Conservation (phyloP, 1,139 yeast genomes). For the Zygosaccharomyces sapae region DNA sequence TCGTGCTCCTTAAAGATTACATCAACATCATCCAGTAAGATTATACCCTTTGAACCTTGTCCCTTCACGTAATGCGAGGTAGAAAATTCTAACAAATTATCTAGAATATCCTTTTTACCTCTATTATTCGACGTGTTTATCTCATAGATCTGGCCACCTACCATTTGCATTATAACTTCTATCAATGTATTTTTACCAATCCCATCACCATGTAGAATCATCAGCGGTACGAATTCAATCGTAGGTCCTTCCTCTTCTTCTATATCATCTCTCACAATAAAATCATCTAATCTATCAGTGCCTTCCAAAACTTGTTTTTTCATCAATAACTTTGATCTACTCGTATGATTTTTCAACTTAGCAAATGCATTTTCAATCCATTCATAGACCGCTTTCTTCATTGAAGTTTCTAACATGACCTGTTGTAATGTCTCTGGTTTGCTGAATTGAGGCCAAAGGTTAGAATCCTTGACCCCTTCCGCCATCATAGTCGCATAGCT, state of each 20-base stretch:
- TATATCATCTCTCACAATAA: slow-evolving; percentile 39
- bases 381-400: slow-evolving; percentile 34
- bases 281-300: slow-evolving; percentile 40
- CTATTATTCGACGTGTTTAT: slow-evolving; percentile 70
- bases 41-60: slow-evolving; percentile 55
- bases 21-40: slow-evolving; percentile 84
- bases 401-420: slow-evolving; percentile 37
- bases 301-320: slow-evolving; percentile 28
- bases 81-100: slow-evolving; percentile 68
- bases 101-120: slow-evolving; percentile 64
- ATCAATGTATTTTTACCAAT: slow-evolving; percentile 76
- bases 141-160: slow-evolving; percentile 75
- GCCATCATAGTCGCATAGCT: slow-evolving; percentile 5
- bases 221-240: slow-evolving; percentile 50
- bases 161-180: slow-evolving; percentile 60
- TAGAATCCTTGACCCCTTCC: slow-evolving; percentile 5
- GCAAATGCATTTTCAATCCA: slow-evolving; percentile 54
- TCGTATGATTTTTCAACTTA: slow-evolving; percentile 39
- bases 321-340: slow-evolving; percentile 36
- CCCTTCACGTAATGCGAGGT: slow-evolving; percentile 78
- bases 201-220: slow-evolving; percentile 72
- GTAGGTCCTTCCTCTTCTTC: slow-evolving; percentile 30
- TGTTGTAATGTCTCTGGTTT: slow-evolving; percentile 42
- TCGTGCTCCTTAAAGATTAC: slow-evolving; percentile 71
- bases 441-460: slow-evolving; percentile 45